Percentiles rank a stretch among this genome's conserved stretches.
These are phyloP conservation scores for Lasiodiplodia hormozganensis DNA, from an alignment of 2,329 filamentous ascomycete species.

Conservation along the genomic window DNA sequence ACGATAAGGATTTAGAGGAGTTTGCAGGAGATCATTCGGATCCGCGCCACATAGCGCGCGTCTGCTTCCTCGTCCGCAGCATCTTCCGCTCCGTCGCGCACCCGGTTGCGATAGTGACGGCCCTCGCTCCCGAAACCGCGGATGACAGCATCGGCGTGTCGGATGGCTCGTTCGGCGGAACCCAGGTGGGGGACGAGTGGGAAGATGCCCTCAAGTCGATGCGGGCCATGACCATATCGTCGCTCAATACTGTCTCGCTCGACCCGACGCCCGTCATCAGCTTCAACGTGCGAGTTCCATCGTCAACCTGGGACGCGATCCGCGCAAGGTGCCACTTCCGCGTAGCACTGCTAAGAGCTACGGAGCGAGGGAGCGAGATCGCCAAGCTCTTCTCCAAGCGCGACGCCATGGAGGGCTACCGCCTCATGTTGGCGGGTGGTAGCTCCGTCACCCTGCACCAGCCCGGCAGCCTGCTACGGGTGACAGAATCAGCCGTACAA, in stretches of 20 bases:
- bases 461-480: neutral
- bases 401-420: conserved; percentile 34
- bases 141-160: neutral
- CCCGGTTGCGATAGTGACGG: conserved; percentile 64
- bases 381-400: conserved; percentile 39
- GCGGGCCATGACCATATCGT: conserved; percentile 66
- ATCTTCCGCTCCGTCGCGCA: conserved; percentile 40
- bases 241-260: conserved; percentile 65
- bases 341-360: conserved; percentile 57
- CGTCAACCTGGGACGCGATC: conserved; percentile 63
- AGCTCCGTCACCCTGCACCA: neutral
- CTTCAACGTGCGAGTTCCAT: conserved; percentile 66
- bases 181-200: neutral
- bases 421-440: conserved; percentile 33
- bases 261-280: conserved; percentile 63
- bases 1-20: neutral
- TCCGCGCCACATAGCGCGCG: too few relatives aligned
- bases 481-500: neutral
- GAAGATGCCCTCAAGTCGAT: neutral
- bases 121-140: conserved; percentile 24
- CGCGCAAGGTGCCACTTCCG: conserved; percentile 50
- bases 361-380: conserved; percentile 38
- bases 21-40: neutral
- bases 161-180: neutral
- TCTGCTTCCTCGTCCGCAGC: neutral